Percentiles rank a stretch among this genome's conserved stretches.
Evolutionary conservation across 352 stramenopile species (phyloP).

Genomic region (Phytophthora palmivora): DNA sequence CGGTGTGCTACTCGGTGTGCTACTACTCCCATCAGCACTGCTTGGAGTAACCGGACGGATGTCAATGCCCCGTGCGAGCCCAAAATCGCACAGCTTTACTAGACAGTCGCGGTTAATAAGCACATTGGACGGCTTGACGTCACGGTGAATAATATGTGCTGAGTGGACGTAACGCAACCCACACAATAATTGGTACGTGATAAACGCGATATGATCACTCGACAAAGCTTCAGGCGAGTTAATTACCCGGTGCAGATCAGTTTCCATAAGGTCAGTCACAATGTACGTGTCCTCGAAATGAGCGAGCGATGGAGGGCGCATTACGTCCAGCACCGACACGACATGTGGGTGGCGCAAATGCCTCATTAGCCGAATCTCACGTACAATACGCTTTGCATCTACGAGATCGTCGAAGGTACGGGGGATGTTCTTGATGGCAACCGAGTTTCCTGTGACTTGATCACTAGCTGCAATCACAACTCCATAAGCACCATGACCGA

Average conservation of each 20-base stretch:
- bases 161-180: conserved; percentile 87
- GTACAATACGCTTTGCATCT: conserved; percentile 86
- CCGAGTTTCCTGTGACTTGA: conserved; percentile 81
- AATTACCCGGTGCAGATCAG: conserved; percentile 84
- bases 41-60: conserved; percentile 33
- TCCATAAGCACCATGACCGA: conserved; percentile 82
- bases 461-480: conserved; percentile 84
- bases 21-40: conserved; percentile 25
- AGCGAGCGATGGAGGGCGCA: conserved; percentile 72
- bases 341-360: conserved; percentile 79
- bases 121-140: conserved; percentile 98
- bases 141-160: conserved; percentile 87
- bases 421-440: conserved; percentile 88
- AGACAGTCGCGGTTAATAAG: conserved; percentile 94
- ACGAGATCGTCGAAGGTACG: conserved; percentile 88
- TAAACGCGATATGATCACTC: conserved; percentile 81
- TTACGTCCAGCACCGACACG: conserved; percentile 76
- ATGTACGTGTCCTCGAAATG: conserved; percentile 90
- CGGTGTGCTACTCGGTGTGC: too few relatives aligned
- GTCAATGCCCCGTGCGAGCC: conserved; percentile 82
- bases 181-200: conserved; percentile 87
- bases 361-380: conserved; percentile 86
- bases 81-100: conserved; percentile 93
- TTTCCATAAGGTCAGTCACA: conserved; percentile 83
- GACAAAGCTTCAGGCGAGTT: conserved; percentile 75